These are phyloP conservation scores for Lathyrus aphaca DNA, from an alignment of 306 rosid species.

Conservation along the genomic window DNA sequence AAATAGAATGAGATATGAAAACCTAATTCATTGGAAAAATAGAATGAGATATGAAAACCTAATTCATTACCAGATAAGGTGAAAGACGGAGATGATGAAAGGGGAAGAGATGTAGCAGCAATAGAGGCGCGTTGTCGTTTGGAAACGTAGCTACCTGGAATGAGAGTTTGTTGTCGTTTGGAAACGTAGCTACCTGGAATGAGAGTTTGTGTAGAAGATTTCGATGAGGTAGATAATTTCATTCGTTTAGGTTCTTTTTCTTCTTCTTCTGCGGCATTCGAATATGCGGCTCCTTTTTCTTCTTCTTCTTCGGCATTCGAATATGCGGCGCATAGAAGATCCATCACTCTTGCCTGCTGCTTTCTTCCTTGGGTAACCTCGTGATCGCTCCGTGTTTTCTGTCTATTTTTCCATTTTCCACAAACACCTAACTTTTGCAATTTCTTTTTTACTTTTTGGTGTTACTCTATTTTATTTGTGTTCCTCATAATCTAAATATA, in stretches of 20 bases:
- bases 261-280: conserved; percentile 36
- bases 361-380: neutral
- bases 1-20: too few relatives aligned
- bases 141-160: conserved; percentile 76
- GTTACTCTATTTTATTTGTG: too few relatives aligned
- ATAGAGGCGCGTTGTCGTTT: conserved; percentile 73
- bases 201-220: conserved; percentile 31
- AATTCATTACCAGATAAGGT: conserved; percentile 60
- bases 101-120: conserved; percentile 27
- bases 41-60: too few relatives aligned
- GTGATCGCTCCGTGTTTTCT: too few relatives aligned
- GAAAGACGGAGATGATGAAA: conserved; percentile 39
- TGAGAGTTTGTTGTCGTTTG: conserved; percentile 35
- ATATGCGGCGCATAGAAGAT: conserved; percentile 63
- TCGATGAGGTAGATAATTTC: conserved; percentile 11
- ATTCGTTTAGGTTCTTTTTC: conserved; percentile 40
- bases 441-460: too few relatives aligned
- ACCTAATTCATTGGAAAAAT: too few relatives aligned
- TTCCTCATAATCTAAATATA: too few relatives aligned
- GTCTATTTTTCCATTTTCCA: too few relatives aligned
- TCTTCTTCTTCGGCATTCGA: conserved; percentile 36
- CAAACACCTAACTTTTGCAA: too few relatives aligned
- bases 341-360: too few relatives aligned
- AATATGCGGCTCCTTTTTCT: conserved; percentile 47
- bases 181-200: conserved; percentile 62